These are phyloP conservation scores for Zea luxurians DNA, from an alignment of 176 grass and related monocot genomes.

Conservation along the genomic window DNA sequence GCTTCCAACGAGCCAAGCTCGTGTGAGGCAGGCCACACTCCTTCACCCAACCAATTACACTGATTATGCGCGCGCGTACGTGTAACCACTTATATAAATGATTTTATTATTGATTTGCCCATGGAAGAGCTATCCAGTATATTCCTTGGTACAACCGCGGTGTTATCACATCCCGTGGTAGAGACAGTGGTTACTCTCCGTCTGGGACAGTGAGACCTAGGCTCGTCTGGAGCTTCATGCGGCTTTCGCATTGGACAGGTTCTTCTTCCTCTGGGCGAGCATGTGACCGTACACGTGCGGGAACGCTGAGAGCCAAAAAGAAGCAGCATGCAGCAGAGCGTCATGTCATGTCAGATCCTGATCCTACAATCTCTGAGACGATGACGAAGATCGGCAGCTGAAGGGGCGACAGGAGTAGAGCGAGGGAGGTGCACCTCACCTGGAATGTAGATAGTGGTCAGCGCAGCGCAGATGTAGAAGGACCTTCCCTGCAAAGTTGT, in stretches of 20 bases:
- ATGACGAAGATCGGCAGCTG: background rate
- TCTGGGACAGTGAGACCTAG: too few species aligned
- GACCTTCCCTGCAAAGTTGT: background rate
- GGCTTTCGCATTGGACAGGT: conserved; percentile 1
- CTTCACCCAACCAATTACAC: too few species aligned
- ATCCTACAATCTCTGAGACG: too few species aligned
- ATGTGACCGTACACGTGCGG: conserved; percentile 27
- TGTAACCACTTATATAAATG: background rate
- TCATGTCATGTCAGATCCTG: background rate
- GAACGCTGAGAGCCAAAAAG: background rate
- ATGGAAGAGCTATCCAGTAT: background rate
- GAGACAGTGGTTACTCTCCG: too few species aligned
- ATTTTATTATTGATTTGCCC: background rate
- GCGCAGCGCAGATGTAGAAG: conserved; percentile 1
- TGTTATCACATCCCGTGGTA: background rate
- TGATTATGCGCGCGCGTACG: too few species aligned
- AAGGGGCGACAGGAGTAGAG: background rate
- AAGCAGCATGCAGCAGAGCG: background rate
- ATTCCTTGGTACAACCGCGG: background rate
- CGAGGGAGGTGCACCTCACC: conserved; percentile 33
- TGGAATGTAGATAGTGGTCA: conserved; percentile 41
- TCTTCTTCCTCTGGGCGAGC: conserved; percentile 24
- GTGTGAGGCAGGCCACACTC: too few species aligned
- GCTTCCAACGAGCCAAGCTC: too few species aligned
- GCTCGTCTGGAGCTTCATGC: background rate